phyloP scores from a whole-genome alignment of 345 rosid species.

The Lepidium africanum region DNA sequence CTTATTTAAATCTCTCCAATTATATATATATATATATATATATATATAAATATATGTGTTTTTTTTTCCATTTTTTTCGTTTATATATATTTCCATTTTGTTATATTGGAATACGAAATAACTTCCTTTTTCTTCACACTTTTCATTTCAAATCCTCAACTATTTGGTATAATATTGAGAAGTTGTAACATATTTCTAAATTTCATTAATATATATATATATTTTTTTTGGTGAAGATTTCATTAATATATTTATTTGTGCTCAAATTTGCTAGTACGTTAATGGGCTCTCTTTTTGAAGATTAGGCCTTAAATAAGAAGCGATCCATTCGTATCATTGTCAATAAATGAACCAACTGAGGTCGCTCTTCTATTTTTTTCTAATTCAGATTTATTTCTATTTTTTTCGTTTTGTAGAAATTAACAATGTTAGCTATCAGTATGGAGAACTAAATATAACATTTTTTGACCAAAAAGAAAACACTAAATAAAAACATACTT shows the following conservation, averaged over 20 bases:
- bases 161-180: too few relatives aligned
- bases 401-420: neutral
- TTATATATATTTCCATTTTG: too few relatives aligned
- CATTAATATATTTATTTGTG: neutral
- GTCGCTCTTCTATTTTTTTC: neutral
- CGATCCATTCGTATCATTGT: neutral
- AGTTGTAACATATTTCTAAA: neutral
- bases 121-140: neutral
- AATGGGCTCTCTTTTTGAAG: neutral
- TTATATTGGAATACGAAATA: too few relatives aligned
- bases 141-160: neutral
- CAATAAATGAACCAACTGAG: neutral
- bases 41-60: too few relatives aligned
- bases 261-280: neutral
- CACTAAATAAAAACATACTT: neutral
- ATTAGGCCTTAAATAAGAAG: neutral
- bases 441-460: neutral
- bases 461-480: neutral
- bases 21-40: too few relatives aligned
- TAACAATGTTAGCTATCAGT: neutral
- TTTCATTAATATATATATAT: too few relatives aligned
- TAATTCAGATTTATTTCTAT: too few relatives aligned
- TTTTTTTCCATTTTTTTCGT: too few relatives aligned
- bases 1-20: too few relatives aligned
- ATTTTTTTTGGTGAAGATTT: too few relatives aligned